Percentiles rank a stretch among this genome's conserved stretches.
Evolutionary conservation across 495 filamentous ascomycete genomes (phyloP).

Genomic region (Parmelia sp.): DNA sequence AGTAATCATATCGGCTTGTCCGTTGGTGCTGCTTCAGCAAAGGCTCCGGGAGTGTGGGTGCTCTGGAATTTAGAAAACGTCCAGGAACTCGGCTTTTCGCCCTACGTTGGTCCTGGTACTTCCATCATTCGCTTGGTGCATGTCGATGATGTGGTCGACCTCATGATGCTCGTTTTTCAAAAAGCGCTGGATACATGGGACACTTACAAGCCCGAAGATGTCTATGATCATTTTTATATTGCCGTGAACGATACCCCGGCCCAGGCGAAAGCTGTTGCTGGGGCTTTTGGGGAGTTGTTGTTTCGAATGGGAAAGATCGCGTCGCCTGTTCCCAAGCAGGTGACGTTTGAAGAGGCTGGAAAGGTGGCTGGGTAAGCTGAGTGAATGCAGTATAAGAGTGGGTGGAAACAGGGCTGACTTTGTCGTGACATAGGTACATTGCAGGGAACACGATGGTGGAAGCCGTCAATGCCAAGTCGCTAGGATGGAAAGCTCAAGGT

Average conservation of each 20-base stretch:
- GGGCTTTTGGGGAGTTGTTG: not conserved
- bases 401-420: not conserved
- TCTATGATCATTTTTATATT: not conserved
- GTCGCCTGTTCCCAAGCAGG: slow-evolving; percentile 1
- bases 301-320: not conserved
- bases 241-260: not conserved
- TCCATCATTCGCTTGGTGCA: slow-evolving; percentile 10
- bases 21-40: not conserved
- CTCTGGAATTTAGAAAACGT: slow-evolving; percentile 10
- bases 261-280: not conserved
- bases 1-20: not conserved
- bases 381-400: not conserved
- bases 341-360: slow-evolving; percentile 5
- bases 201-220: slow-evolving; percentile 4
- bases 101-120: slow-evolving; percentile 13
- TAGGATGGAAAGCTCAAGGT: not conserved
- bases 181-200: slow-evolving; percentile 6
- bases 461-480: not conserved
- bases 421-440: not conserved
- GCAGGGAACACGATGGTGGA: slow-evolving; percentile 1
- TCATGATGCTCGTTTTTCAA: slow-evolving; percentile 12
- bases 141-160: slow-evolving; percentile 15
- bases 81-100: slow-evolving; percentile 5
- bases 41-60: slow-evolving; percentile 5
- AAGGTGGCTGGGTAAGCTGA: slow-evolving; percentile 4